phyloP scores from a whole-genome alignment of 768 basidiomycete species.

The Jaapia argillacea region DNA sequence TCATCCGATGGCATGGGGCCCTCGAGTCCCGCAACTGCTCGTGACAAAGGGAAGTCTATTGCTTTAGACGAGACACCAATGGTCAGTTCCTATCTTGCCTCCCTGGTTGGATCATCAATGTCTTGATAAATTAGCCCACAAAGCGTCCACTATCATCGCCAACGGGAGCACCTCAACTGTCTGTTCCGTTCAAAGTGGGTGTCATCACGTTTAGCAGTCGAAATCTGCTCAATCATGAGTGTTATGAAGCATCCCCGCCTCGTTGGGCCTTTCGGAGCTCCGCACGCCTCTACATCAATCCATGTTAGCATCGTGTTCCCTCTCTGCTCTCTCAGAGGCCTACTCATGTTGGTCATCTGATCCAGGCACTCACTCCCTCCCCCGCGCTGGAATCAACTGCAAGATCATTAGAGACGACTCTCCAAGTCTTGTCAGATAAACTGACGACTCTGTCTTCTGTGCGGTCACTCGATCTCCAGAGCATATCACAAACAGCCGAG shows the following conservation, averaged over 20 bases:
- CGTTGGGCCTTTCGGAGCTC: not conserved
- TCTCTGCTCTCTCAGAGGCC: not conserved
- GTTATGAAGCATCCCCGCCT: not conserved
- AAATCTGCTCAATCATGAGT: not conserved
- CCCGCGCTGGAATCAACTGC: slow-evolving; percentile 27
- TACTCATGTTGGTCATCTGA: not conserved
- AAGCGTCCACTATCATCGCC: too few species aligned
- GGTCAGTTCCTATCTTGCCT: too few species aligned
- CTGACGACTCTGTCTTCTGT: too few species aligned
- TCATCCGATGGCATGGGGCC: not conserved
- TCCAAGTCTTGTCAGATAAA: too few species aligned
- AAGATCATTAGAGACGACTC: too few species aligned
- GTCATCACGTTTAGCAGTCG: not conserved
- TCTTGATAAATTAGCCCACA: too few species aligned
- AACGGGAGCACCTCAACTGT: too few species aligned
- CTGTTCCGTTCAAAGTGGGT: too few species aligned
- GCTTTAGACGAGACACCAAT: not conserved
- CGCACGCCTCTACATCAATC: not conserved
- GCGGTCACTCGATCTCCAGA: slow-evolving; percentile 36
- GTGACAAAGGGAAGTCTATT: not conserved
- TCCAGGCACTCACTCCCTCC: slow-evolving; percentile 2
- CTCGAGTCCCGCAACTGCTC: not conserved
- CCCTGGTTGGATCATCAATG: too few species aligned
- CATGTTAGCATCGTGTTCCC: not conserved
- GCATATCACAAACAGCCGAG: slow-evolving; percentile 54